These are phyloP conservation scores for Solanum pinnatisectum DNA, from an alignment of 257 asterid species.

Conservation along the genomic window DNA sequence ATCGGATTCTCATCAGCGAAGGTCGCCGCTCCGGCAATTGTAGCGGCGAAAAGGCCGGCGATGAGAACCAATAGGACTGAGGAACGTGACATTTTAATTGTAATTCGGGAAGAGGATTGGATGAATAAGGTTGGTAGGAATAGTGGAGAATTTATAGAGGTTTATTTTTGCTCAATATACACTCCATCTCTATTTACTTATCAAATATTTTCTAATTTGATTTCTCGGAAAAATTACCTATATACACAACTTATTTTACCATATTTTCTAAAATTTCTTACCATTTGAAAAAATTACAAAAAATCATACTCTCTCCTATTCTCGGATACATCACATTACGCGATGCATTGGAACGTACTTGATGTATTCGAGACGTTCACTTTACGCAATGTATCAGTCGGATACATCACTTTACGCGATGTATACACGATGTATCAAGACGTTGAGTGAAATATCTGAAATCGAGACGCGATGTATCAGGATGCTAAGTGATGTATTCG, in stretches of 20 bases:
- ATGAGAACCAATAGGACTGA: slow-evolving; percentile 4
- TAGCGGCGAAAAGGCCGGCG: slow-evolving; percentile 12
- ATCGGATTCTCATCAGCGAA: slow-evolving; percentile 56
- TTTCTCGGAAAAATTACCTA: not conserved
- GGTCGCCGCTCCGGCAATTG: slow-evolving; percentile 21
- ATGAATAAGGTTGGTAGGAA: not conserved
- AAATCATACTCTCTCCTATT: too few species aligned
- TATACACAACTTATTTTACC: too few species aligned
- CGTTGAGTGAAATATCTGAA: too few species aligned
- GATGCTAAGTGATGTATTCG: not conserved
- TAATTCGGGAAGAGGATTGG: not conserved
- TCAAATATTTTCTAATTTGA: too few species aligned
- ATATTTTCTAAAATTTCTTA: too few species aligned
- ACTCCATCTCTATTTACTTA: too few species aligned
- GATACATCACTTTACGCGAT: not conserved
- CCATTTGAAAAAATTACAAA: too few species aligned
- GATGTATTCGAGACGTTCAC: too few species aligned
- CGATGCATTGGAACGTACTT: too few species aligned
- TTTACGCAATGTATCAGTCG: too few species aligned
- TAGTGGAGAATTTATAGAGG: not conserved
- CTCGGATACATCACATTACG: not conserved
- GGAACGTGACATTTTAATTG: slow-evolving; percentile 34
- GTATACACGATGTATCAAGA: not conserved
- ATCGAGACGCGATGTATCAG: too few species aligned
- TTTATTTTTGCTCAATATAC: not conserved